Conservation (phyloP, 1,139 yeast genomes). For the Saccharomyces hybrid region DNA sequence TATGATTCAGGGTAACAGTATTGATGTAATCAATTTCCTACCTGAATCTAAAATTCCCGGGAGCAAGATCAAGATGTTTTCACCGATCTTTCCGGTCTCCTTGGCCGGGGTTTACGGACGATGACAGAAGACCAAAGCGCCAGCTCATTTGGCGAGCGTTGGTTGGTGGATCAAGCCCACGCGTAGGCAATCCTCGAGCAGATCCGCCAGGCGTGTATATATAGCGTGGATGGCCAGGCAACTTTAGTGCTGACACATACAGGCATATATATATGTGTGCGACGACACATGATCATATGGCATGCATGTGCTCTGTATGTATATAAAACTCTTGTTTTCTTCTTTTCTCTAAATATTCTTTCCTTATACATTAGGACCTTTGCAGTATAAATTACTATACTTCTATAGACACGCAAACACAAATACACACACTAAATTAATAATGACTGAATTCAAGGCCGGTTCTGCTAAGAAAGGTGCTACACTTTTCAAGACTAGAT, state of each 20-base stretch:
- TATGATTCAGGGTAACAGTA: neutral
- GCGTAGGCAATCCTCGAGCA: slow-evolving; percentile 1
- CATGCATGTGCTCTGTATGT: neutral
- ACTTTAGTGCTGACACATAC: neutral
- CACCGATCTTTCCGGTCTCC: neutral
- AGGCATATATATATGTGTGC: neutral
- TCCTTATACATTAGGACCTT: neutral
- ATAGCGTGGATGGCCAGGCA: neutral
- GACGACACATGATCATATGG: neutral
- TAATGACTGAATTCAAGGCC: slow-evolving; percentile 25
- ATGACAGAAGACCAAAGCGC: neutral
- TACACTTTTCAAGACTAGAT: slow-evolving; percentile 95
- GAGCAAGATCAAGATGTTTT: neutral
- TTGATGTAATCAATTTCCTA: neutral
- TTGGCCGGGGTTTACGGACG: neutral
- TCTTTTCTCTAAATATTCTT: neutral
- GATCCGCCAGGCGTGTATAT: neutral
- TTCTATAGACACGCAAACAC: slow-evolving; percentile 7
- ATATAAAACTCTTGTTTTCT: neutral
- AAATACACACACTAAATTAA: slow-evolving; percentile 2
- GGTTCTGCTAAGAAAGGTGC: slow-evolving; percentile 98
- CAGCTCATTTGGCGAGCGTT: neutral
- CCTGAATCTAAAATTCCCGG: neutral
- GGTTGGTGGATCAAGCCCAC: slow-evolving; percentile 1
- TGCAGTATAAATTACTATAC: neutral